Conservation (phyloP, 2,329 filamentous ascomycete genomes). For the Ceratocystis harringtonii region DNA sequence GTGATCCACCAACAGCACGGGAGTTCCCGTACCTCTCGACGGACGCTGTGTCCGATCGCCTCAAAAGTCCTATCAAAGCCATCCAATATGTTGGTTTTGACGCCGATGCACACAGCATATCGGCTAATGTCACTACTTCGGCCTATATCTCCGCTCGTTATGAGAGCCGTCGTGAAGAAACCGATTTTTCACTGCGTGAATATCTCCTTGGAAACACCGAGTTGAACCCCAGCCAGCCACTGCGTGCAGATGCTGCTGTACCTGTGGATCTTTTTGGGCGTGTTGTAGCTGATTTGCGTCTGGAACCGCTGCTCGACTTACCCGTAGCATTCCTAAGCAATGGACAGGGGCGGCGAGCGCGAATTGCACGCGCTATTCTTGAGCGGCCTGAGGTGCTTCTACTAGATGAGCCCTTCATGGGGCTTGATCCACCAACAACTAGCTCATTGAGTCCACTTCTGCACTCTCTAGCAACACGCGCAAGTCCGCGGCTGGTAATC, state of each 20-base stretch:
- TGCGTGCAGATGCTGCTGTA: constrained; percentile 31
- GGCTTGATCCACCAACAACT: constrained; percentile 73
- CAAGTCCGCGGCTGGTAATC: constrained; percentile 58
- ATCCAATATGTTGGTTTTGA: constrained; percentile 89
- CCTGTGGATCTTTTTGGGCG: constrained; percentile 39
- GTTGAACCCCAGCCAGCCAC: constrained; percentile 50
- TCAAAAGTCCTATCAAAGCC: constrained; percentile 48
- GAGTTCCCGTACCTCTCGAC: constrained; percentile 65
- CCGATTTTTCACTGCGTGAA: constrained; percentile 70
- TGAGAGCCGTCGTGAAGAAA: constrained; percentile 72
- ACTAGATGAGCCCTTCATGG: constrained; percentile 92
- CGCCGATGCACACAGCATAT: constrained; percentile 44
- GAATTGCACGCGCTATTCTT: constrained; percentile 76
- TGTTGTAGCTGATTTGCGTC: constrained; percentile 53
- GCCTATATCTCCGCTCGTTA: constrained; percentile 83
- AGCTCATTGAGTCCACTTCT: constrained; percentile 57
- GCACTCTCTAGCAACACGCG: constrained; percentile 47
- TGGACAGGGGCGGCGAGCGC: constrained; percentile 73
- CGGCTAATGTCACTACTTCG: constrained; percentile 45
- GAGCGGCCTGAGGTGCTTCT: constrained; percentile 65
- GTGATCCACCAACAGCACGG: constrained; percentile 58
- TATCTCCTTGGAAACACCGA: constrained; percentile 72
- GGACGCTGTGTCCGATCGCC: constrained; percentile 38
- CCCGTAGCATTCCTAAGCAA: constrained; percentile 86
- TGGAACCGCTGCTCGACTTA: constrained; percentile 56